Percentiles rank a stretch among this genome's conserved stretches.
Evolutionary conservation across 2,329 filamentous ascomycete genomes (phyloP).

Genomic region (Eutypa lata): DNA sequence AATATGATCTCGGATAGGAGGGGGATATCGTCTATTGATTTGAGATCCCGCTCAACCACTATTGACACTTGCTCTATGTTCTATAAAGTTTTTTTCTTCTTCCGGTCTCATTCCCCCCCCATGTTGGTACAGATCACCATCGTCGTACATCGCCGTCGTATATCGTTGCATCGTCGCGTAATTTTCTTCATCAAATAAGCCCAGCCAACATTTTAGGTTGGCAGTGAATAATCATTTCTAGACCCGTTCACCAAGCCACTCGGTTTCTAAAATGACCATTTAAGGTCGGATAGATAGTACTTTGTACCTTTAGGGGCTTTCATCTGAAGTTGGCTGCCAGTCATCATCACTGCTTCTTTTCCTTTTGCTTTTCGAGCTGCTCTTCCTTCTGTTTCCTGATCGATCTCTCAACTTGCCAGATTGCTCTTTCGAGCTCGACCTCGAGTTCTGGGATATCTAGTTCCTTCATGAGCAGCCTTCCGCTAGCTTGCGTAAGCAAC

Average conservation of each 20-base stretch:
- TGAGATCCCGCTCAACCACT: neutral
- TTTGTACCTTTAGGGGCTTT: too few species aligned
- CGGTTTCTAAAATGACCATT: too few species aligned
- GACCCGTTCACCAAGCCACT: too few species aligned
- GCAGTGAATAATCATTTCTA: too few species aligned
- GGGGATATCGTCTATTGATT: neutral
- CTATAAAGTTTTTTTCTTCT: slow-evolving; percentile 8
- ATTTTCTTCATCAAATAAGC: neutral
- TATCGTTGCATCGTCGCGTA: slow-evolving; percentile 8
- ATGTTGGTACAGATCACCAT: neutral
- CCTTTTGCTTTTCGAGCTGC: slow-evolving; percentile 5
- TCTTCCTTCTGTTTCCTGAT: slow-evolving; percentile 34
- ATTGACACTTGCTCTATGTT: neutral
- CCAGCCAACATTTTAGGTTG: too few species aligned
- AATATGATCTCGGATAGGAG: too few species aligned
- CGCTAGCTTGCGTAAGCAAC: slow-evolving; percentile 50
- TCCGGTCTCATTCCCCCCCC: slow-evolving; percentile 8
- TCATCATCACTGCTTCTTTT: neutral
- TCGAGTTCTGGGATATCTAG: slow-evolving; percentile 68
- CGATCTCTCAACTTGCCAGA: slow-evolving; percentile 65
- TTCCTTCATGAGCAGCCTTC: slow-evolving; percentile 56
- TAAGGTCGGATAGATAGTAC: too few species aligned
- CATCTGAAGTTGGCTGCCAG: too few species aligned
- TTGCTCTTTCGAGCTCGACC: slow-evolving; percentile 70
- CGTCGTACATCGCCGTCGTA: slow-evolving; percentile 2